Evolutionary conservation across 805 yeast genomes (phyloP).

Genomic region (Candida boleticola): DNA sequence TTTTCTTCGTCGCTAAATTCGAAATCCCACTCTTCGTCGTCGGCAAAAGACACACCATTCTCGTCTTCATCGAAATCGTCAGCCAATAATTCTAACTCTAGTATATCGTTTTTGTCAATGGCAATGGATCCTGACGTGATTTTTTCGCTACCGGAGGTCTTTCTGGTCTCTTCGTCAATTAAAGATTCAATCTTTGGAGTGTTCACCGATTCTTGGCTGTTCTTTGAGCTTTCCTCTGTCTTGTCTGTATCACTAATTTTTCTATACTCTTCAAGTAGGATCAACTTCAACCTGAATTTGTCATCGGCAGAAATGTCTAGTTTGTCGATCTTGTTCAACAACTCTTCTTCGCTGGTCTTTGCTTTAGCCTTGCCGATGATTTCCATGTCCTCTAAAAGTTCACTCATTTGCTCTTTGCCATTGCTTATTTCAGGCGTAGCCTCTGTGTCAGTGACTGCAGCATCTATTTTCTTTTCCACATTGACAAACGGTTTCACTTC

Average conservation of each 20-base stretch:
- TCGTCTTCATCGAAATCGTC: constrained; percentile 40
- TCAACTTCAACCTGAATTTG: constrained; percentile 22
- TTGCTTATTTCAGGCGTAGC: too few relatives aligned
- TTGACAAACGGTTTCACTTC: too few relatives aligned
- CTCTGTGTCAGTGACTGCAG: constrained; percentile 1
- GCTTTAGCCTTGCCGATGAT: constrained; percentile 31
- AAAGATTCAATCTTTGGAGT: background rate
- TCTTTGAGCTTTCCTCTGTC: constrained; percentile 6
- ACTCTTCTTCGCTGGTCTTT: constrained; percentile 16
- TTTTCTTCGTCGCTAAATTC: constrained; percentile 31
- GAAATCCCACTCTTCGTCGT: constrained; percentile 38
- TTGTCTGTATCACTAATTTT: constrained; percentile 6
- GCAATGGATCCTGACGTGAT: constrained; percentile 10
- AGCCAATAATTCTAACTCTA: constrained; percentile 54
- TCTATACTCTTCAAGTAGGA: constrained; percentile 19
- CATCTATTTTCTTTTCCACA: too few relatives aligned
- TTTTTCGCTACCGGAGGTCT: background rate
- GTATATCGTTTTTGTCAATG: constrained; percentile 44
- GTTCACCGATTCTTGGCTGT: constrained; percentile 2
- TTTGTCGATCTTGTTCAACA: constrained; percentile 24
- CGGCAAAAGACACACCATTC: constrained; percentile 19
- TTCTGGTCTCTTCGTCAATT: background rate
- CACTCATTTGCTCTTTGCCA: constrained; percentile 21
- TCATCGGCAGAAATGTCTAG: constrained; percentile 27
- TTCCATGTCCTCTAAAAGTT: constrained; percentile 36